Conservation (phyloP, 345 rosid species). For the Cardiospermum halicacabum region DNA sequence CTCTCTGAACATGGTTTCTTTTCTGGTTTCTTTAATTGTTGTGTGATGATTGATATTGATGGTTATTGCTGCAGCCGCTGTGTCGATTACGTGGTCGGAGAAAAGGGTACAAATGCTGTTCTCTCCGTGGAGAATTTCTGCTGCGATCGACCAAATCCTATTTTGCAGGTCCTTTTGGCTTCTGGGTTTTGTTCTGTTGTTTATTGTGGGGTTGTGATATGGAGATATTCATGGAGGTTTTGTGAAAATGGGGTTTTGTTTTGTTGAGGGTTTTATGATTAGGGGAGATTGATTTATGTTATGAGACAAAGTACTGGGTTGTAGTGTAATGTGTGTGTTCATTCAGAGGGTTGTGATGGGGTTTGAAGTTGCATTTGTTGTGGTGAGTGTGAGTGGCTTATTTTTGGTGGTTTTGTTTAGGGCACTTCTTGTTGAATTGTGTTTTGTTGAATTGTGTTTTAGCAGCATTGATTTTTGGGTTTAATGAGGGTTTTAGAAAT, state of each 20-base stretch:
- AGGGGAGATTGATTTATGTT: no score
- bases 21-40: no score
- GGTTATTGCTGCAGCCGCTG: slow-evolving; percentile 44
- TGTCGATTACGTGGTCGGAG: slow-evolving; percentile 55
- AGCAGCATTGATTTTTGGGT: no score
- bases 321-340: no score
- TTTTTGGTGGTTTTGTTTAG: neutral
- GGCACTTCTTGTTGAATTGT: neutral
- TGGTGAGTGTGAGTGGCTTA: no score
- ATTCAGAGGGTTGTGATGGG: no score
- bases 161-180: slow-evolving; percentile 53
- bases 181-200: slow-evolving; percentile 11
- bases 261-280: neutral
- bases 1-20: no score
- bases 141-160: slow-evolving; percentile 87
- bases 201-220: neutral
- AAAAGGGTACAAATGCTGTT: slow-evolving; percentile 46
- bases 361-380: no score
- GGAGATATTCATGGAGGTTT: no score
- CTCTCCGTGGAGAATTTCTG: slow-evolving; percentile 58
- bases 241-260: neutral
- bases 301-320: no score
- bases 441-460: neutral
- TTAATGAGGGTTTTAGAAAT: neutral
- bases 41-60: neutral